Base-by-base conservation (phyloP, 176 grass and related monocot genomes). In the Tillandsia leiboldiana region DNA sequence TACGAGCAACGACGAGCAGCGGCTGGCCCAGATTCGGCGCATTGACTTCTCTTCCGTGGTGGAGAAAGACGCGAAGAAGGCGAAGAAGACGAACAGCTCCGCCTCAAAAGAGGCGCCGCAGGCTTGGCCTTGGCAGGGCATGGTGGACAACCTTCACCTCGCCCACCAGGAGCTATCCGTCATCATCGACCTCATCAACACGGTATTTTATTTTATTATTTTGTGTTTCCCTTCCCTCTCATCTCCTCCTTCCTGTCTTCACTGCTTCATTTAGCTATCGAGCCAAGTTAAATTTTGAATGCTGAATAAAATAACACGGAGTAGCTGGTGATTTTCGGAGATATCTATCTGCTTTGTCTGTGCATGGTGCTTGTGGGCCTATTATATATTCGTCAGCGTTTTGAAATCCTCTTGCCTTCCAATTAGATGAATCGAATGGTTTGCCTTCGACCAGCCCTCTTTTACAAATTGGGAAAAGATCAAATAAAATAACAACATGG, bases 101-200 rank as follows among this genome's bases (percentile, higher is more conserved):
- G 3, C 69, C 78, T 11, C 65, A 51, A 85, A 77, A 56, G 93
- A 92, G 11, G n/a, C n/a, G n/a, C 57, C 85, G 67, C 82, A 85
- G 74, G 53, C 75, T 17, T 88, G 81, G 81, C 79, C 84, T 13
- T 92, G 89, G 93, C 93, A 92, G 76, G 81, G 93, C 18, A 80
- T 97, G 66, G 28, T 83, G 64, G 89, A 92, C 68, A 92, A 85
- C 51, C 84, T 97, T 67, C 89, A 87, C 73, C 84, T 82, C 73
- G 89, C 89, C 33, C 93, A 87, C 49, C 93, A 90, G 70, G 89
- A 97, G 79, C 73, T 97, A 64, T 79, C 89, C 2, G 77, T 97
- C 15, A 72, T 97, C 58, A 81, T 97, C 13, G 93, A 97, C 74
- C 93, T 97, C 75, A 97, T 97, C 56, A 51, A 17, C 84, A 90